Evolutionary conservation across 1,284 basidiomycete species (phyloP).

Genomic region (Trichosporon faecale): DNA sequence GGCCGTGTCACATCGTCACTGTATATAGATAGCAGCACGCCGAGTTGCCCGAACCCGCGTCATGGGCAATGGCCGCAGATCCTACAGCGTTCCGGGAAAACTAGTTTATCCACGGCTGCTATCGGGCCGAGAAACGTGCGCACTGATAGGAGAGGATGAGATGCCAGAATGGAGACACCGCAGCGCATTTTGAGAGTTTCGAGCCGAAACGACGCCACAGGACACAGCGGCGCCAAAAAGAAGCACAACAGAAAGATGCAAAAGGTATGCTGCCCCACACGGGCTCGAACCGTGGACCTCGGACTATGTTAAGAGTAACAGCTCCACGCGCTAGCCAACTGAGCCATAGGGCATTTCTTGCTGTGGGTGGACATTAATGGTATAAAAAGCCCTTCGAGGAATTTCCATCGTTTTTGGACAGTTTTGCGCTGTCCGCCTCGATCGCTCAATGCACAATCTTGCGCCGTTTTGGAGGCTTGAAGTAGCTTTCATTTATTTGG

Average conservation of each 20-base stretch:
- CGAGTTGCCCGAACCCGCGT: background rate
- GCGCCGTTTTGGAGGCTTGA: too few species aligned
- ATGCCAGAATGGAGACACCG: background rate
- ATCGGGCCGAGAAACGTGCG: background rate
- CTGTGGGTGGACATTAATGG: too few species aligned
- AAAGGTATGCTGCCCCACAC: background rate
- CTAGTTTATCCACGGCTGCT: background rate
- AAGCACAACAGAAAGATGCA: background rate
- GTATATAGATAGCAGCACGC: background rate
- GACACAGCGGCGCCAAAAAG: too few species aligned
- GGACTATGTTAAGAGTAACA: background rate
- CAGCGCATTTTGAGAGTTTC: background rate
- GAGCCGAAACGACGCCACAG: background rate
- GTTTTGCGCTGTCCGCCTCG: too few species aligned
- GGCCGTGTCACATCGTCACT: background rate
- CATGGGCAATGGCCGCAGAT: background rate
- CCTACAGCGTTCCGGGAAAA: background rate
- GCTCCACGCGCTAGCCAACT: conserved; percentile 5
- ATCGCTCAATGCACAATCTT: too few species aligned
- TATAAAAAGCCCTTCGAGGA: too few species aligned
- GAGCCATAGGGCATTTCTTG: background rate
- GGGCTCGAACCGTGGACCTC: conserved; percentile 4
- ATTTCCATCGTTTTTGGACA: too few species aligned
- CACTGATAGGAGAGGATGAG: background rate
- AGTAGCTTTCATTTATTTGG: too few species aligned